Conservation (phyloP, 345 rosid species). For the Syzygium aromaticum region DNA sequence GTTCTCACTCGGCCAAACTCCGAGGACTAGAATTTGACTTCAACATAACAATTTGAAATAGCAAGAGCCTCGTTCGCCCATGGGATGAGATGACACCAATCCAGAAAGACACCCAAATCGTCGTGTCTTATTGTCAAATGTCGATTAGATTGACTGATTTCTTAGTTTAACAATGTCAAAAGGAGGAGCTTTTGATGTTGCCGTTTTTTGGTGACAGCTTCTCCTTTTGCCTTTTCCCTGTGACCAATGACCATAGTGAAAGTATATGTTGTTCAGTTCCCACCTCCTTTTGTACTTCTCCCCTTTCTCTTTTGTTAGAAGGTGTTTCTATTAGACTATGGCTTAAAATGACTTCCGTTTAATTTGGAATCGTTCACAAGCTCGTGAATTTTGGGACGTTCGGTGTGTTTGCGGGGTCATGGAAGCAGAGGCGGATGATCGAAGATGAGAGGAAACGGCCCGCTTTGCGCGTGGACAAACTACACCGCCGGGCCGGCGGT, state of each 20-base stretch:
- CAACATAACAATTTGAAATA: background rate
- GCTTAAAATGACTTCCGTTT: background rate
- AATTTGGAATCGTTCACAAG: background rate
- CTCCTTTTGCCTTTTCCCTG: background rate
- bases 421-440: background rate
- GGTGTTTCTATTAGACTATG: background rate
- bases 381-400: background rate
- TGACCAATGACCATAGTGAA: background rate
- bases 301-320: background rate
- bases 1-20: background rate
- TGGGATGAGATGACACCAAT: background rate
- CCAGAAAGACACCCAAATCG: background rate
- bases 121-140: background rate
- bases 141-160: background rate
- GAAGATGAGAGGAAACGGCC: background rate
- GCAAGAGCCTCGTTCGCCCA: background rate
- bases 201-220: background rate
- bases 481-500: background rate
- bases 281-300: background rate
- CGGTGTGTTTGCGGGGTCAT: background rate
- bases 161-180: background rate
- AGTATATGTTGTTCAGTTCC: background rate
- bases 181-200: background rate
- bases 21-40: background rate
- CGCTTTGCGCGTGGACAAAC: background rate